These are phyloP conservation scores for Scortechinia acanthostroma DNA, from an alignment of 2,329 filamentous ascomycete genomes.

Conservation along the genomic window DNA sequence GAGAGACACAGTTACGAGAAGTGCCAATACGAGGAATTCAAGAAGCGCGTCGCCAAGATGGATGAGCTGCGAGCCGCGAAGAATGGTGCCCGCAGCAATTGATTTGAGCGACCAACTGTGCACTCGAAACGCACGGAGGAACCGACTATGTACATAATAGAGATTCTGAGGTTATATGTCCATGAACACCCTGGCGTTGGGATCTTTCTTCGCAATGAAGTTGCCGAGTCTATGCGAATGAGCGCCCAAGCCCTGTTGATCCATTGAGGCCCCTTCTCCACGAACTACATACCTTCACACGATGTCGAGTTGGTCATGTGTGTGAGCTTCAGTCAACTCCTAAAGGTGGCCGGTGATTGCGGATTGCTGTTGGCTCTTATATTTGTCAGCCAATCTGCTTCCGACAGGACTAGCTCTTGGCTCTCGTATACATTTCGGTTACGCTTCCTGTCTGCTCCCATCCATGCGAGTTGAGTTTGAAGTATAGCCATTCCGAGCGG, in stretches of 20 bases:
- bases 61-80: conserved; percentile 85
- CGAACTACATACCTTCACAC: no score
- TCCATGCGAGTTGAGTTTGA: no score
- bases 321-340: no score
- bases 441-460: no score
- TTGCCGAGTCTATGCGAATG: not conserved
- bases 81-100: conserved; percentile 80
- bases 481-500: no score
- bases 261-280: no score
- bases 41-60: conserved; percentile 98
- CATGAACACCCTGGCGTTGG: not conserved
- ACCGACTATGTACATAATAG: conserved; percentile 1
- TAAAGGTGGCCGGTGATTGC: no score
- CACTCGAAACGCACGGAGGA: not conserved
- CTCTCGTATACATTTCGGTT: no score
- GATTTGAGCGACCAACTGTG: conserved; percentile 10
- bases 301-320: no score
- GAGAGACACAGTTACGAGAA: conserved; percentile 98
- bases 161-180: not conserved
- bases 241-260: not conserved
- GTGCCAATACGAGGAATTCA: conserved; percentile 98
- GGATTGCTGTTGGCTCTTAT: no score
- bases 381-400: no score
- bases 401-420: no score
- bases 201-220: not conserved